Conservation (phyloP, 139 green algal genomes). For the Closterium sp. region DNA sequence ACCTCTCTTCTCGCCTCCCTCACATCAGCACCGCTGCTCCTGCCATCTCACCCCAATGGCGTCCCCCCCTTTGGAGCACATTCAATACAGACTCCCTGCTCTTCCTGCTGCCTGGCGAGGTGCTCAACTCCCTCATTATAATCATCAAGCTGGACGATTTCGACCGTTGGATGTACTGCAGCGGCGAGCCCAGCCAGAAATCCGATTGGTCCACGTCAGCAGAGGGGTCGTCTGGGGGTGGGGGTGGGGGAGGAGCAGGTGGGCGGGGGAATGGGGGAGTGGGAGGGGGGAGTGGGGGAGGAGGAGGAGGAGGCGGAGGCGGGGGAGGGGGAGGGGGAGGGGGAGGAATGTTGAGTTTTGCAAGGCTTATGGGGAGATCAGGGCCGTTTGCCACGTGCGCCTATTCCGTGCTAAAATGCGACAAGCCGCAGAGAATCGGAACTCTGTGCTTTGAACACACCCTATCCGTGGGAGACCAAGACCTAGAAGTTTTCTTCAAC, state of each 20-base stretch:
- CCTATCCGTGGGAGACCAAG: background rate
- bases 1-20: background rate
- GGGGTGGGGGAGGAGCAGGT: background rate
- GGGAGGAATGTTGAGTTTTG: constrained; percentile 8
- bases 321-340: background rate
- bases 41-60: background rate
- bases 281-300: background rate
- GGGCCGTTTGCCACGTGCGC: constrained; percentile 7
- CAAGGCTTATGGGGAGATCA: background rate
- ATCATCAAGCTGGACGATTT: constrained; percentile 31
- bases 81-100: constrained; percentile 11
- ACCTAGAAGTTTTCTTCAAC: constrained; percentile 22
- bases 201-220: background rate
- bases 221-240: background rate
- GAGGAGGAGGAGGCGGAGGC: background rate
- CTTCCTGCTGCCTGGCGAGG: constrained; percentile 16
- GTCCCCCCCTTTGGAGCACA: constrained; percentile 5
- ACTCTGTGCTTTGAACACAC: constrained; percentile 29
- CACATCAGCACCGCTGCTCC: background rate
- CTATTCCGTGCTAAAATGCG: constrained; percentile 7
- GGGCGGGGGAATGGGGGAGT: background rate
- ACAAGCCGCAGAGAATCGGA: constrained; percentile 14
- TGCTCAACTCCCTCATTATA: constrained; percentile 29
- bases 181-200: background rate
- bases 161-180: constrained; percentile 14